These are phyloP conservation scores for Saccharomycopsis olivae DNA, from an alignment of 805 yeast species.

Conservation along the genomic window DNA sequence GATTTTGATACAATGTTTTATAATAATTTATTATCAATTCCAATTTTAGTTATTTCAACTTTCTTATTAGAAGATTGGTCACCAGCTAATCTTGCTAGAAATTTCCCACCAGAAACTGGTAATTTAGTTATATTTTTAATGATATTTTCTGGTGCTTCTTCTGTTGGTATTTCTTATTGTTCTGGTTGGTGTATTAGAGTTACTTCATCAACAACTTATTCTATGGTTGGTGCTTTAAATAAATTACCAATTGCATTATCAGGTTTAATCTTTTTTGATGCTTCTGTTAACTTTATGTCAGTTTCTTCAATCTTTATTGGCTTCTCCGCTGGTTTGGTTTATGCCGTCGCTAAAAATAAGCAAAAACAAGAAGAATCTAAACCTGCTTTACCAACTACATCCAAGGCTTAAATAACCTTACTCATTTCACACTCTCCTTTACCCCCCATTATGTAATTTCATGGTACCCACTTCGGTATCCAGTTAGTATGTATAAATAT, in stretches of 20 bases:
- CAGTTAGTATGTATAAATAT: too few relatives aligned
- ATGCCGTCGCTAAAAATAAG: constrained; percentile 91
- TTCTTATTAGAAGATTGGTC: constrained; percentile 90
- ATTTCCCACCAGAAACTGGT: constrained; percentile 71
- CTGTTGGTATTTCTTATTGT: constrained; percentile 96
- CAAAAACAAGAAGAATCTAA: constrained; percentile 43
- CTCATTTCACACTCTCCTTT: too few relatives aligned
- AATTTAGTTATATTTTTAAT: constrained; percentile 64
- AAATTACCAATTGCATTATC: constrained; percentile 95
- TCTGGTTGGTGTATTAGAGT: constrained; percentile 99
- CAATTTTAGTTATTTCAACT: constrained; percentile 71
- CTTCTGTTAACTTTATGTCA: constrained; percentile 88
- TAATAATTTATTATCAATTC: constrained; percentile 90
- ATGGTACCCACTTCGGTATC: too few relatives aligned
- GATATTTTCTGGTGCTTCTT: constrained; percentile 86
- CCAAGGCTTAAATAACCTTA: constrained; percentile 6
- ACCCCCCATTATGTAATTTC: too few relatives aligned
- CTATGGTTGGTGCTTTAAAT: constrained; percentile 99
- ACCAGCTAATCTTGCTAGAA: constrained; percentile 54
- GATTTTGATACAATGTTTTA: constrained; percentile 98
- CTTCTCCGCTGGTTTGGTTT: constrained; percentile 89
- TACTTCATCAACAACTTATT: constrained; percentile 95
- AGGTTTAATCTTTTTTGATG: constrained; percentile 90
- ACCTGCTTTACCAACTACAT: constrained; percentile 13
- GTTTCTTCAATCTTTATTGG: constrained; percentile 88